phyloP scores from a whole-genome alignment of 257 asterid species.

The Solanum habrochaites region DNA sequence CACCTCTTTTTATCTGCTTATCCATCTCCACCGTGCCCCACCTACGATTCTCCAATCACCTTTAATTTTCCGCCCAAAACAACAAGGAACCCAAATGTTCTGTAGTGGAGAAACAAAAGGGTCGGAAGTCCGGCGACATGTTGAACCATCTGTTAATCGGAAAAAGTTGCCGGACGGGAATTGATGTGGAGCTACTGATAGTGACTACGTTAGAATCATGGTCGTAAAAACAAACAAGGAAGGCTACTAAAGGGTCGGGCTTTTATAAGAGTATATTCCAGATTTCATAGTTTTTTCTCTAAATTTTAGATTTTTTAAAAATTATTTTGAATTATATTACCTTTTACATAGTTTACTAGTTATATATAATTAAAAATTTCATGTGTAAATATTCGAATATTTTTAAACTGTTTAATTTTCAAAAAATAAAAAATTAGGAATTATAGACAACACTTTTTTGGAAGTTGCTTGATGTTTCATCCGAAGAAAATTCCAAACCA shows the following conservation, averaged over 20 bases:
- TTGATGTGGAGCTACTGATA: not conserved
- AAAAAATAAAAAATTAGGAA: no score
- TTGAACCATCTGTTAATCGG: not conserved
- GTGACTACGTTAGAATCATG: conserved; percentile 5
- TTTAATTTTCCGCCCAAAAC: not conserved
- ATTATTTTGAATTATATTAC: no score
- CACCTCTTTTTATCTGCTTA: conserved; percentile 11
- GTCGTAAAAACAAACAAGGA: not conserved
- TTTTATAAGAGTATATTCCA: not conserved
- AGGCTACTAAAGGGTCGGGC: not conserved
- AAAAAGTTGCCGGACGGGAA: not conserved
- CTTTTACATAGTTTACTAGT: no score
- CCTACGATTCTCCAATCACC: not conserved
- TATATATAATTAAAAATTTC: no score
- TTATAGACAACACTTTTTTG: no score
- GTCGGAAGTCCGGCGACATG: not conserved
- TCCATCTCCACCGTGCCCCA: conserved; percentile 2
- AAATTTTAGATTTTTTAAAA: no score
- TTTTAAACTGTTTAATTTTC: no score
- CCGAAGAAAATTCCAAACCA: no score
- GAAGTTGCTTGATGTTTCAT: no score
- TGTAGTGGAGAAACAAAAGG: not conserved
- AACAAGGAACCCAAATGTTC: not conserved
- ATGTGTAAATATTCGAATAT: no score
- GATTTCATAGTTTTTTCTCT: not conserved